Evolutionary conservation across 345 rosid genomes (phyloP), one percentile per base, ranked within the genome.

Genomic region (Raphanus raphanistrum): DNA sequence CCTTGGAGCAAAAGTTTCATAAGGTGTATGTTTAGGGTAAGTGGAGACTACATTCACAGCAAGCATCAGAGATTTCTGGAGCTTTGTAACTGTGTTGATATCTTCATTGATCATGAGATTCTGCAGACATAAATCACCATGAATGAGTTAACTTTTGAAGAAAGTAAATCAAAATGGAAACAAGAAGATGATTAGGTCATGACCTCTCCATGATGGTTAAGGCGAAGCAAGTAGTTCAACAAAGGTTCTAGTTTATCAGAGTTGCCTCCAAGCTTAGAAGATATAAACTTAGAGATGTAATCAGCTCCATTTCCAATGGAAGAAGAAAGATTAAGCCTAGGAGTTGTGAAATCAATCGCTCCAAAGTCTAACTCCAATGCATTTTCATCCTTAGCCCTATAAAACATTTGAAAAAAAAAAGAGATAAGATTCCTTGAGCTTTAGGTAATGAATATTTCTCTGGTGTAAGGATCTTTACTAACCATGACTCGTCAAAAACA

Each of bases 321-420:
- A 73, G 94, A 86, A 75, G 98, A 80, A 35, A 95, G 89, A 5
- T 85, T 86, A 71, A 92, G 82, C 48, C 64, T 85, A 59, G 97
- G 94, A 27, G 86, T 84, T 9, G 89, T 83, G 86, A 82, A 87
- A 66, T 95, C 92, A 11, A 90, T 69, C 0, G 97, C 87, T 60
- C 88, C 92, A 70, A 95, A 95, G 81, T 95, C 97, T 74, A 95
- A 76, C 70, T 92, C 98, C 82, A 95, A 70, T 45, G 94, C 87
- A 70, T 88, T 80, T 45, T 89, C 98, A 83, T 92, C 96, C 2
- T 65, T 88, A 27, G 96, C 91, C 98, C 98, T 92, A 88, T 74
- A 80, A 41, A 68, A 50, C 21, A 15, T 50, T 43, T 43, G 17
- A 13, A 41, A 41, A 43, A 43, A 43, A 13, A 45, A 41, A 43